Percentiles rank a stretch among this genome's conserved stretches.
Conservation (phyloP, 352 stramenopile genomes). For the Pythium brachiatum region DNA sequence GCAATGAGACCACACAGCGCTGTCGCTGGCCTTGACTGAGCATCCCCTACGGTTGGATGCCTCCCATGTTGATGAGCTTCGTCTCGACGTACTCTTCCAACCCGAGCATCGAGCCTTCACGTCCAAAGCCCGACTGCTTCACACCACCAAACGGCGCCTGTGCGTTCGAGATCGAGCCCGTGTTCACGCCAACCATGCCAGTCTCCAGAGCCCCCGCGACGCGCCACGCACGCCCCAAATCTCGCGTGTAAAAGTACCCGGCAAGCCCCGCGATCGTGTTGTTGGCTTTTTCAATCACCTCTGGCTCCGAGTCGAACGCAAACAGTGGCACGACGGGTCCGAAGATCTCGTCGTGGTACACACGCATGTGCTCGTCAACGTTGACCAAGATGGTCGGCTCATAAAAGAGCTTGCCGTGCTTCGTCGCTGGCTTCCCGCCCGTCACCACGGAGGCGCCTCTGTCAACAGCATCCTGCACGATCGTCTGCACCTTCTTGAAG, state of each 20-base stretch:
- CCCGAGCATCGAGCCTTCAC: constrained; percentile 88
- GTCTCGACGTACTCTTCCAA: constrained; percentile 96
- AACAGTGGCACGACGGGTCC: constrained; percentile 93
- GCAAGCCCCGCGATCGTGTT: constrained; percentile 89
- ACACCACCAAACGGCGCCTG: constrained; percentile 91
- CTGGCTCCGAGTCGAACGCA: constrained; percentile 93
- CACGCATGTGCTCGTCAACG: constrained; percentile 83
- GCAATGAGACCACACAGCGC: neutral
- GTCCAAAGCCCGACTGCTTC: constrained; percentile 88
- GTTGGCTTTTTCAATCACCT: constrained; percentile 95
- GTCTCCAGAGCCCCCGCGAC: constrained; percentile 87
- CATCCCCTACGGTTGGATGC: constrained; percentile 28
- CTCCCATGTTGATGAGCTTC: constrained; percentile 93
- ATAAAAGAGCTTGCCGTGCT: constrained; percentile 88
- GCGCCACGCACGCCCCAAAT: constrained; percentile 87
- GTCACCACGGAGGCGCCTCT: constrained; percentile 88
- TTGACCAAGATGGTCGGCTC: constrained; percentile 93
- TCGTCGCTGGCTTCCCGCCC: constrained; percentile 67
- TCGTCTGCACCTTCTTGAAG: constrained; percentile 80
- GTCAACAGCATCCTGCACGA: constrained; percentile 88
- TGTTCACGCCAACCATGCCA: constrained; percentile 96
- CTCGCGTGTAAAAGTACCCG: constrained; percentile 93
- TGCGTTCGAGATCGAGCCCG: constrained; percentile 81
- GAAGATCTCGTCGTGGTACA: constrained; percentile 97
- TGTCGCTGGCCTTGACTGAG: neutral